A percentile compares a stretch with the other conserved stretches of the same genome.
phyloP scores from a whole-genome alignment of 2,329 filamentous ascomycete species.

The Colletotrichum eremochloae region DNA sequence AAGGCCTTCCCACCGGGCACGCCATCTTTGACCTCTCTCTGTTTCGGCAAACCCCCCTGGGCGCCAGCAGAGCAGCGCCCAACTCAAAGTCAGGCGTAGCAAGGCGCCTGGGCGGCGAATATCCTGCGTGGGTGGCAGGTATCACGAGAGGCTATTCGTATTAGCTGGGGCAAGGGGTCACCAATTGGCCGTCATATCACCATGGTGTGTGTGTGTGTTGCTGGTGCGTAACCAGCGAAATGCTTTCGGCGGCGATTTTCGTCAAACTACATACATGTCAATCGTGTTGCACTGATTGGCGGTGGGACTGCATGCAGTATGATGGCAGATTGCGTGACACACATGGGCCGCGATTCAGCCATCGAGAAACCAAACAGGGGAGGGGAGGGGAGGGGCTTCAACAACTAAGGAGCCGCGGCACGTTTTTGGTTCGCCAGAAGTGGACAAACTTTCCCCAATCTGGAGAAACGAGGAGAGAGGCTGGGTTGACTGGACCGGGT shows the following conservation, averaged over 20 bases:
- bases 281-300: conserved; percentile 6
- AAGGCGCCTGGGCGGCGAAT: neutral
- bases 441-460: neutral
- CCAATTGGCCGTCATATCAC: neutral
- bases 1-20: conserved; percentile 19
- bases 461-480: conserved; percentile 2
- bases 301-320: conserved; percentile 34
- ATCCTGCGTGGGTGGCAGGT: conserved; percentile 5
- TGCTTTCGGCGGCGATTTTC: neutral
- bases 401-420: conserved; percentile 2
- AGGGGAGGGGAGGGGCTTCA: neutral
- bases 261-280: neutral
- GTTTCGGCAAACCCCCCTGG: neutral
- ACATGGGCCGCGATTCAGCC: conserved; percentile 26
- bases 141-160: conserved; percentile 21
- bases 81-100: conserved; percentile 12
- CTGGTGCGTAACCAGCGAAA: neutral
- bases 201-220: conserved; percentile 7
- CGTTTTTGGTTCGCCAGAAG: conserved; percentile 15
- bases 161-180: conserved; percentile 9
- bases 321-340: conserved; percentile 37
- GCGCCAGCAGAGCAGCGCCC: conserved; percentile 9
- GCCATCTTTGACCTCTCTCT: conserved; percentile 6
- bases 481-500: neutral
- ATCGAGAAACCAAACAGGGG: conserved; percentile 5